Evolutionary conservation across 2,329 filamentous ascomycete species (phyloP).

Genomic region (Colletotrichum lini): DNA sequence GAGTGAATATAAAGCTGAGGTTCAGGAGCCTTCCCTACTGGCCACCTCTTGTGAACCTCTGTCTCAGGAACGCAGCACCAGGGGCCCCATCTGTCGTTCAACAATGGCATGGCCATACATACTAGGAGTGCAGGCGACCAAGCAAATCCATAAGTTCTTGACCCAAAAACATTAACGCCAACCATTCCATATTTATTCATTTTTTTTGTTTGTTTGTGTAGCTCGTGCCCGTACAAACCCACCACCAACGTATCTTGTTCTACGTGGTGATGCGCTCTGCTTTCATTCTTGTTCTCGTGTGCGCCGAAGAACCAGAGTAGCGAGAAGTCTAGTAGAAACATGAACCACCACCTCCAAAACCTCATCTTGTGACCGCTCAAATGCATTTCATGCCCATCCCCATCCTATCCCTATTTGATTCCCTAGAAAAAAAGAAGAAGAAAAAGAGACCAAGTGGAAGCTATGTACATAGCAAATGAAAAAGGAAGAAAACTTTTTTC

Average conservation of each 20-base stretch:
- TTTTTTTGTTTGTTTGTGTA: constrained; percentile 1
- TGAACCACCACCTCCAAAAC: constrained; percentile 26
- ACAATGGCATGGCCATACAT: too few species aligned
- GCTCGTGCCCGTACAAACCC: constrained; percentile 35
- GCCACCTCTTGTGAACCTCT: too few species aligned
- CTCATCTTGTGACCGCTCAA: constrained; percentile 37
- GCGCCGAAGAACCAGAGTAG: constrained; percentile 14
- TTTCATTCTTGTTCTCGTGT: constrained; percentile 25
- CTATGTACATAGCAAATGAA: constrained; percentile 33
- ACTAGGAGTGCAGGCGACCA: too few species aligned
- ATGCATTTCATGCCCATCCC: constrained; percentile 37
- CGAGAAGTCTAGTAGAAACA: constrained; percentile 35
- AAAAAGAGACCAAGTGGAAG: constrained; percentile 35
- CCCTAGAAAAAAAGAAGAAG: not conserved
- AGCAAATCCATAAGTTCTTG: not conserved
- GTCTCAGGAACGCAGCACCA: too few species aligned
- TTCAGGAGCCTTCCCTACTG: too few species aligned
- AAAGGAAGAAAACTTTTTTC: constrained; percentile 41
- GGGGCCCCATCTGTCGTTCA: too few species aligned
- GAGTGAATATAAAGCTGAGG: too few species aligned
- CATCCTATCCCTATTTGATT: constrained; percentile 1
- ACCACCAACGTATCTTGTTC: constrained; percentile 11
- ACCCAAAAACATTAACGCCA: constrained; percentile 19
- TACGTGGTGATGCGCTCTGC: constrained; percentile 9
- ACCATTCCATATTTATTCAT: constrained; percentile 32